Conservation (phyloP, 1,284 basidiomycete genomes). For the Heterobasidion annosum region DNA sequence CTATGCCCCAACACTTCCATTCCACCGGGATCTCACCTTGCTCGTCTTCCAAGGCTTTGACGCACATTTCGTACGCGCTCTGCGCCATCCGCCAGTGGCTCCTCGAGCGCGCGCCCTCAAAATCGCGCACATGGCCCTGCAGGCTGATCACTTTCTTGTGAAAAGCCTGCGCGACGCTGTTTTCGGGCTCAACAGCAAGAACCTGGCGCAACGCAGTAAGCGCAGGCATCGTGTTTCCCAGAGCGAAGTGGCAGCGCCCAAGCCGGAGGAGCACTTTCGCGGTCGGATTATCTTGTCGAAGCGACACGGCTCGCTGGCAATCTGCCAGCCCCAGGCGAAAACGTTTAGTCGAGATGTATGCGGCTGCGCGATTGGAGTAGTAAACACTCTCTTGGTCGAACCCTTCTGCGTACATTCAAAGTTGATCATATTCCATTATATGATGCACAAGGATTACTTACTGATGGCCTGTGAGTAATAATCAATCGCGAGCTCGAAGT, state of each 20-base stretch:
- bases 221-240: constrained; percentile 8
- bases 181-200: constrained; percentile 4
- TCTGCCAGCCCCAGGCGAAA: constrained; percentile 8
- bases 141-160: constrained; percentile 5
- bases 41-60: constrained; percentile 7
- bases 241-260: constrained; percentile 11
- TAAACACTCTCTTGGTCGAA: not conserved
- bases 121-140: constrained; percentile 8
- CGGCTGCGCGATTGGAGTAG: constrained; percentile 7
- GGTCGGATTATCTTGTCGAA: not conserved
- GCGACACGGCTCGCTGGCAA: constrained; percentile 8
- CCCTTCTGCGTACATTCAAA: not conserved
- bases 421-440: no score
- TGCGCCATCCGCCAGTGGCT: constrained; percentile 13
- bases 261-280: constrained; percentile 1
- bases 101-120: constrained; percentile 7
- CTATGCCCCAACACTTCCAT: constrained; percentile 13
- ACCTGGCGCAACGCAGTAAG: constrained; percentile 10
- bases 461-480: constrained; percentile 7
- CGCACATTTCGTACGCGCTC: constrained; percentile 9
- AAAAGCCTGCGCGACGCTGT: constrained; percentile 6
- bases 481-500: not conserved
- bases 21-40: constrained; percentile 5
- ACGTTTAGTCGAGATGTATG: constrained; percentile 3
- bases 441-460: constrained; percentile 4